Evolutionary conservation across 78 protist species (phyloP).

Genomic region (Chrysochromulina tobinii): DNA sequence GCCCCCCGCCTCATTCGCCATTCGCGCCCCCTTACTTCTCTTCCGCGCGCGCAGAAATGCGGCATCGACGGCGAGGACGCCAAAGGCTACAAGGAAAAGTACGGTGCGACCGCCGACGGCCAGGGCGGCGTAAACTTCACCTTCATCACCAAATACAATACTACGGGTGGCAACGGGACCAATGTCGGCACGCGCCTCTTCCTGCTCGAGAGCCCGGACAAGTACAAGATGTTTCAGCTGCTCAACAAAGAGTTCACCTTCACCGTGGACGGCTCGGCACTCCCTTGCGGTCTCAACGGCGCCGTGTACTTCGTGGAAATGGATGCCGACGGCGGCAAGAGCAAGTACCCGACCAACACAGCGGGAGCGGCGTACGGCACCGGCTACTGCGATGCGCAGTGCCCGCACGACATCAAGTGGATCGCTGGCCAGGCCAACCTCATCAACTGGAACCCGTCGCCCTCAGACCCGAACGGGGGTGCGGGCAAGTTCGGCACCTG

Average conservation of each 20-base stretch:
- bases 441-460: constrained; percentile 40
- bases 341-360: constrained; percentile 38
- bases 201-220: constrained; percentile 31
- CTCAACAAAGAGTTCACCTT: constrained; percentile 61
- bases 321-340: constrained; percentile 65
- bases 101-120: constrained; percentile 56
- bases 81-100: constrained; percentile 8
- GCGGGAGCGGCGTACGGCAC: constrained; percentile 77
- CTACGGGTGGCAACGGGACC: constrained; percentile 44
- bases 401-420: constrained; percentile 73
- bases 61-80: constrained; percentile 55
- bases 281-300: constrained; percentile 74
- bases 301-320: constrained; percentile 72
- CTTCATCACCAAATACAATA: constrained; percentile 57
- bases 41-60: constrained; percentile 52
- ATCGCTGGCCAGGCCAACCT: constrained; percentile 48
- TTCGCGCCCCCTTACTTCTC: too few relatives aligned
- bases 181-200: constrained; percentile 69
- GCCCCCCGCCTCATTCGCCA: too few relatives aligned
- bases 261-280: constrained; percentile 67
- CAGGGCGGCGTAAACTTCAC: constrained; percentile 34
- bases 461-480: constrained; percentile 24
- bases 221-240: constrained; percentile 62
- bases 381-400: constrained; percentile 81
- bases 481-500: constrained; percentile 64